These are phyloP conservation scores for Calocybe gambosa DNA, from an alignment of 1,284 basidiomycete genomes.

Conservation along the genomic window DNA sequence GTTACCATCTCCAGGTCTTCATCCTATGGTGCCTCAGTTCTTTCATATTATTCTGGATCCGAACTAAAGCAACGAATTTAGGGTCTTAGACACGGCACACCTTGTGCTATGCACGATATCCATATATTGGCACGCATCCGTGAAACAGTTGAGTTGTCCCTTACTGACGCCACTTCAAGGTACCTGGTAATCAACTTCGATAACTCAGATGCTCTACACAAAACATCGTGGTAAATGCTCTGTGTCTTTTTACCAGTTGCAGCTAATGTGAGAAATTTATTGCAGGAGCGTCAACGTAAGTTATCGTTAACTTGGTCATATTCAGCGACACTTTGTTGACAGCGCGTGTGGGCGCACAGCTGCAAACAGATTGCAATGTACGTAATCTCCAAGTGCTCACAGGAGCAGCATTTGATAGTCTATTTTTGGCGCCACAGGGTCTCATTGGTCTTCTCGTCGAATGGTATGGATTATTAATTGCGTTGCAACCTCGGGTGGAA, in stretches of 20 bases:
- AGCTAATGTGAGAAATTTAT: not conserved
- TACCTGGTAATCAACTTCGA: conserved; percentile 33
- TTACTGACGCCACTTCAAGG: conserved; percentile 16
- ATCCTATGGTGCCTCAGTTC: conserved; percentile 22
- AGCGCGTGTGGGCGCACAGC: conserved; percentile 16
- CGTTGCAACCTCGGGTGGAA: not conserved
- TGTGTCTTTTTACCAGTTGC: not conserved
- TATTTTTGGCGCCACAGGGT: conserved; percentile 22
- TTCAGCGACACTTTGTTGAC: not conserved
- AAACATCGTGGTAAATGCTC: conserved; percentile 28
- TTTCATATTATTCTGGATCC: not conserved
- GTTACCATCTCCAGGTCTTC: conserved; percentile 23
- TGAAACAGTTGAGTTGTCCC: not conserved
- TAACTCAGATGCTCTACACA: conserved; percentile 25
- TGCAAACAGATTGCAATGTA: conserved; percentile 40
- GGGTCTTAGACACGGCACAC: conserved; percentile 30
- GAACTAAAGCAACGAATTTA: conserved; percentile 3
- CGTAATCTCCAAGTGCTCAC: conserved; percentile 3
- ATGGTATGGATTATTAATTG: conserved; percentile 21
- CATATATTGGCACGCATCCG: conserved; percentile 25
- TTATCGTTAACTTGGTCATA: not conserved
- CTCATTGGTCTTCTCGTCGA: conserved; percentile 39
- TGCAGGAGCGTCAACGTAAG: conserved; percentile 36
- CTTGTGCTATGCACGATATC: conserved; percentile 26
- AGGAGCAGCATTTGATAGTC: not conserved